Base-by-base conservation (phyloP, 305 asterid genomes). In the Euphrasia arctica region DNA sequence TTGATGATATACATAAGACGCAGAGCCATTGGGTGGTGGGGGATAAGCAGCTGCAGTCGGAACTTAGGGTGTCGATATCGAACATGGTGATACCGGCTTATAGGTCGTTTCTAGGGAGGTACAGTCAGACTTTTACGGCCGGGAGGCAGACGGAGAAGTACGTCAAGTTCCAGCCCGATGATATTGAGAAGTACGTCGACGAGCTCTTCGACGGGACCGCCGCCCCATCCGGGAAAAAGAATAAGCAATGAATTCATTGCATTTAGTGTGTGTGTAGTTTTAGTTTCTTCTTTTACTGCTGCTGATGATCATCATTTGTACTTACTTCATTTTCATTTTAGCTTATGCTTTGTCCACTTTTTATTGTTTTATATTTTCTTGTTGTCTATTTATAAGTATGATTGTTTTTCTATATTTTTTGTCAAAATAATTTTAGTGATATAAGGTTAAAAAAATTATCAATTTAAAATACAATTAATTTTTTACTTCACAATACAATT, bases 21-120 rank as follows among this genome's bases (percentile, higher is more conserved):
- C 98, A 93, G 74, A 79, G 85, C 52, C 63, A 62, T 55, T 93
- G 98, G 98, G 95, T 93, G 31, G 87, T 93, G 0, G 79, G 89
- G 0, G 98, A 93, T 22, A 97, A 88, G 63, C 98, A 93, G 78
- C 86, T 93, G 22, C 97, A 93, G 68, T 90, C 97, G 27, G 98
- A 93, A 81, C 91, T 93, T 0, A 73, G 97, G 60, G 98, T 93
- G 14, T 93, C 97, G 0, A 83, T 93, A 42, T 87, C 96, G 1
- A 84, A 91, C 67, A 89, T 90, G 97, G 98, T 93, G 8, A 82
- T 90, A 49, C 98, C 98, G 7, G 98, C 98, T 0, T 93, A 93
- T 69, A 74, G 98, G 32, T 91, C 98, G 8, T 93, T 90, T 66
- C 28, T 93, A 54, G 88, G 86, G 0, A 85, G 98, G 83, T 93